These are phyloP conservation scores for Vaccinium vitisidaea DNA, from an alignment of 148 eudicot genomes.

Conservation along the genomic window DNA sequence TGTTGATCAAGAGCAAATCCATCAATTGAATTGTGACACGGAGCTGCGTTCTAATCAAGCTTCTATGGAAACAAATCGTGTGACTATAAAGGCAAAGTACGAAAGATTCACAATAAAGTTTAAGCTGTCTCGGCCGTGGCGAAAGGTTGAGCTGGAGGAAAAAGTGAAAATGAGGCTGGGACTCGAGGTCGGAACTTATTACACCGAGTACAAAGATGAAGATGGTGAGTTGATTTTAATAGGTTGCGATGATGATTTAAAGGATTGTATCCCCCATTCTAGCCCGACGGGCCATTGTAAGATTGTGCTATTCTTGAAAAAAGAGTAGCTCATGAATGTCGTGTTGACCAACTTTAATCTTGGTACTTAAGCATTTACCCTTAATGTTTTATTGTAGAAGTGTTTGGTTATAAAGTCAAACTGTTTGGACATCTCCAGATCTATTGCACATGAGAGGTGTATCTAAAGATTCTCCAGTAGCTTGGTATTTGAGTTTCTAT, in stretches of 20 bases:
- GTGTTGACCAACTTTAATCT: no score
- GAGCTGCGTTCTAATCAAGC: background rate
- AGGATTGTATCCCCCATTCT: background rate
- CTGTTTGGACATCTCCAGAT: background rate
- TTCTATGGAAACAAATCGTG: background rate
- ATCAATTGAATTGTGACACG: background rate
- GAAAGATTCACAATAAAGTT: background rate
- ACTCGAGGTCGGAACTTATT: background rate
- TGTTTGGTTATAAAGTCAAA: background rate
- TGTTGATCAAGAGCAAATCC: background rate
- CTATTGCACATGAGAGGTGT: no score
- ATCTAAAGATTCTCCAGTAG: no score
- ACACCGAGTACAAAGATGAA: no score
- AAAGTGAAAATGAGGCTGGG: background rate
- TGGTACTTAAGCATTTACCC: no score
- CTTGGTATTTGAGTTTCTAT: background rate
- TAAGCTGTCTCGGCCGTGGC: background rate
- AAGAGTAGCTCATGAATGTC: no score
- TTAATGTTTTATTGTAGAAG: no score
- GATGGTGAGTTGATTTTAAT: no score
- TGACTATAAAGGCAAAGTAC: background rate
- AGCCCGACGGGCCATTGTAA: background rate
- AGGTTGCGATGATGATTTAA: no score
- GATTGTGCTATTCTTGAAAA: background rate
- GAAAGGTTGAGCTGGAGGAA: background rate